Base-by-base conservation (phyloP, 805 yeast genomes). In the Diddensiella caesifluorescens region DNA sequence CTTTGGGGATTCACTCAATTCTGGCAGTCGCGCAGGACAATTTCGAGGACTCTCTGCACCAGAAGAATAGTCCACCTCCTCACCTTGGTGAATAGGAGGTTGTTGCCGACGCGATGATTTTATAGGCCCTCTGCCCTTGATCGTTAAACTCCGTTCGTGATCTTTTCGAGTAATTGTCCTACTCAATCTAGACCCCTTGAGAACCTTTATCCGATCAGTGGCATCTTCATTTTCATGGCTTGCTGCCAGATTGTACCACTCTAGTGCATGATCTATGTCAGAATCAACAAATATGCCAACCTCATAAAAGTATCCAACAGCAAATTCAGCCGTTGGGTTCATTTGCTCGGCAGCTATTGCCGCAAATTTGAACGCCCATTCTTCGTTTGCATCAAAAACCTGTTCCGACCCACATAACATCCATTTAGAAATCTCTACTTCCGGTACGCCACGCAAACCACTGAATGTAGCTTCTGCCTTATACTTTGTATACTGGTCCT, bases 331-430 rank as follows among this genome's bases (percentile, higher is more conserved):
- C 47, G 78, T 74, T 1, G 74, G 65, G 41, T 77, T 66, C 19
- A 80, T 80, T 20, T 70, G 71, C 42, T 75, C 76, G 0, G 84
- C 74, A n/a, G 83, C 80, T 43, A 72, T 71, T 5, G 67, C 54
- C 3, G 86, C 83, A 79, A 86, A 83, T 13, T 73, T 58, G 49
- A 74, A 79, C 1, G 88, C 86, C 63, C 80, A 81, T 34, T 67
- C 69, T 49, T 75, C 81, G 57, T 79, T 78, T 5, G 73, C 70
- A 32, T 64, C 62, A 32, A 83, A 57, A 1, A 75, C 63, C 2
- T 70, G 75, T 10, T 69, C 67, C 2, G 77, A 77, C 2, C 94
- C 94, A 0, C 87, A 78, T 9, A 83, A 68, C 51, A 79, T 77
- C 89, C 90, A 83, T 36, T 65, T 65, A 30, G 65, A 57, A 12